Evolutionary conservation across 495 filamentous ascomycete species (phyloP), one percentile per base, ranked within the genome.

Genomic region (Glarea lozoyensis): DNA sequence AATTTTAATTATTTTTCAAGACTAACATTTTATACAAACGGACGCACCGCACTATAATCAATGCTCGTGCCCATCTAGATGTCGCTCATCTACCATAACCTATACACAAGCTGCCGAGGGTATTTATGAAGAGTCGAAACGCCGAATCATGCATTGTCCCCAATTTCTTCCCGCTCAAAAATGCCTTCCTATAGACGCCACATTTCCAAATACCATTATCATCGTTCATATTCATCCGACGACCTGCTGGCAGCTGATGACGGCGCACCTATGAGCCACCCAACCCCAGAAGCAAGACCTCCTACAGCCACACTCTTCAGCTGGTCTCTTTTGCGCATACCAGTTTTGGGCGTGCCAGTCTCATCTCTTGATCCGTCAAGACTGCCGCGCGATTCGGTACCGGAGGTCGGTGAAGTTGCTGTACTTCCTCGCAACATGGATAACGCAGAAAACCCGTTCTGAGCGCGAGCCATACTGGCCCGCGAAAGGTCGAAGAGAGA

Each of bases 401-500:
- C 17, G 2, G 5, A 4, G 10, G 13, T 37, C 10, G 32, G 11
- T 7, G 19, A 16, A 5, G 9, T 19, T 11, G n/a, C n/a, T 13
- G 16, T 4, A 13, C 40, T 49, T 10, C 38, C 29, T 19, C 32
- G 42, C 17, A 54, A 37, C 22, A 63, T 66, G 0, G 70, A 65
- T 21, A 77, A 37, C 3, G 67, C 65, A 0, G 67, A 63, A 19
- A 75, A 54, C 40, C 74, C 70, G 35, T 58, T 57, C 46, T 72
- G 72, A 6, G 93, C 88, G 30, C 80, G 71, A 4, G 85, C 78
- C 22, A 88, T 88, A 40, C 81, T 70, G 3, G 70, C 87, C 20
- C 87, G 72, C 6, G 89, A 88, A 31, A 97, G 76, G 48, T 95
- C 93, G 55, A 98, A 97, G 18, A 97, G 66, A 2, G 87, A 88